These are phyloP conservation scores for Verticillium isaacii DNA, from an alignment of 2,329 filamentous ascomycete species.

Conservation along the genomic window DNA sequence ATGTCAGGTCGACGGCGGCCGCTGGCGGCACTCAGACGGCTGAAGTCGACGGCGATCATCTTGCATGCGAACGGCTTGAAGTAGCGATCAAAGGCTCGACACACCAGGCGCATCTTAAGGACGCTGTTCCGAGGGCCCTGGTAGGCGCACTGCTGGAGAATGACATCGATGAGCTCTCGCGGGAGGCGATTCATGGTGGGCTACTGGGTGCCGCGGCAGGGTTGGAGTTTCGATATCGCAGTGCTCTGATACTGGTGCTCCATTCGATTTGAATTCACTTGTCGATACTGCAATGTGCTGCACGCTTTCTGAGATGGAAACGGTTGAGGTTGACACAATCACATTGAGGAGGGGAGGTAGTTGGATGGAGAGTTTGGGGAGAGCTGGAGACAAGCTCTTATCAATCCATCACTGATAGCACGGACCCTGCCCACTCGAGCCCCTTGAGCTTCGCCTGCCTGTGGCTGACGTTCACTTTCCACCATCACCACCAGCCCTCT, in stretches of 20 bases:
- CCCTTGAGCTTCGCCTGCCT: neutral
- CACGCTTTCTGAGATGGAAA: neutral
- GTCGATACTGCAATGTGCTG: neutral
- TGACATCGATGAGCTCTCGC: constrained; percentile 40
- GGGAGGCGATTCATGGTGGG: constrained; percentile 41
- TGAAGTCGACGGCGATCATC: constrained; percentile 46
- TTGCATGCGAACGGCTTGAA: constrained; percentile 40
- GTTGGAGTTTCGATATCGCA: neutral
- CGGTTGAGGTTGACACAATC: neutral
- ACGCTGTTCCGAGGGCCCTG: constrained; percentile 38
- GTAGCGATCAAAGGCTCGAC: constrained; percentile 40
- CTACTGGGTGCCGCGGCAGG: neutral
- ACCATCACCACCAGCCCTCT: neutral
- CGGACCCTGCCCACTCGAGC: neutral
- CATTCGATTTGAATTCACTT: neutral
- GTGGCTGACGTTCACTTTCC: neutral
- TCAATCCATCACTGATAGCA: neutral
- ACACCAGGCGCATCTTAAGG: constrained; percentile 42
- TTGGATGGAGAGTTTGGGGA: neutral
- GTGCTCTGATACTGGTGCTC: neutral
- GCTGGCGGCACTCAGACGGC: constrained; percentile 35
- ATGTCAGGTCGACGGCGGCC: constrained; percentile 25
- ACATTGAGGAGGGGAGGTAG: neutral
- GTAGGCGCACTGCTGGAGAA: constrained; percentile 38
- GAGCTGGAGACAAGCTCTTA: neutral